Conservation (phyloP, 2,329 filamentous ascomycete species). For the Neofusicoccum laricinum region DNA sequence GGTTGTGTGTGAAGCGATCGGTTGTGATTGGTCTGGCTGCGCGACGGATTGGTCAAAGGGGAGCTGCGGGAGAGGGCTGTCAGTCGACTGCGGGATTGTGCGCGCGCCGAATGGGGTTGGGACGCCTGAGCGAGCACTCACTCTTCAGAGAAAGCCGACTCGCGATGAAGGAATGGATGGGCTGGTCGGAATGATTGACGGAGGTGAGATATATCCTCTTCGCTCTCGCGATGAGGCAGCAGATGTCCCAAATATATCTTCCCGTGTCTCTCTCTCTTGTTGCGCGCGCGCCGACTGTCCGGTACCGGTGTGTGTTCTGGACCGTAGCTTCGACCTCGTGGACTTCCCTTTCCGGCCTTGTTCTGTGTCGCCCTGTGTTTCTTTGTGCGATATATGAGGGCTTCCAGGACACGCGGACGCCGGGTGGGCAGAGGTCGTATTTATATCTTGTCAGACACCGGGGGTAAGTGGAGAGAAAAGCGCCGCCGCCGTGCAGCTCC, state of each 20-base stretch:
- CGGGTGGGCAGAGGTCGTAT: neutral
- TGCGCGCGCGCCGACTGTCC: neutral
- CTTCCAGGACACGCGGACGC: neutral
- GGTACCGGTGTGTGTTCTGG: neutral
- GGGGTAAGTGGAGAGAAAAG: neutral
- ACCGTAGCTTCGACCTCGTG: neutral
- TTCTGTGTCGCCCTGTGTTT: neutral
- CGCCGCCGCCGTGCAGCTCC: neutral
- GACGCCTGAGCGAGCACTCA: neutral
- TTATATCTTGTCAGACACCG: neutral
- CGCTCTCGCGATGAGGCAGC: neutral
- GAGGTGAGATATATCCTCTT: neutral
- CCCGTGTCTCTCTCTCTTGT: neutral
- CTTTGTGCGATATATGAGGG: neutral
- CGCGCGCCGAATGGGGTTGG: neutral
- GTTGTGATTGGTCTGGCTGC: neutral
- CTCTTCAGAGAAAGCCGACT: neutral
- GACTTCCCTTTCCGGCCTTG: neutral
- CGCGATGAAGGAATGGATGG: neutral
- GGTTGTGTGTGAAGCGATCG: neutral
- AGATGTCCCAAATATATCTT: slow-evolving; percentile 3
- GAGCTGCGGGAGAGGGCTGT: neutral
- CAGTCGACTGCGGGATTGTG: neutral
- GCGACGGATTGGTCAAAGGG: neutral
- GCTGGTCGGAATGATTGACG: neutral